Conservation (phyloP, 2,329 filamentous ascomycete genomes). For the Cercospora brassicicola region DNA sequence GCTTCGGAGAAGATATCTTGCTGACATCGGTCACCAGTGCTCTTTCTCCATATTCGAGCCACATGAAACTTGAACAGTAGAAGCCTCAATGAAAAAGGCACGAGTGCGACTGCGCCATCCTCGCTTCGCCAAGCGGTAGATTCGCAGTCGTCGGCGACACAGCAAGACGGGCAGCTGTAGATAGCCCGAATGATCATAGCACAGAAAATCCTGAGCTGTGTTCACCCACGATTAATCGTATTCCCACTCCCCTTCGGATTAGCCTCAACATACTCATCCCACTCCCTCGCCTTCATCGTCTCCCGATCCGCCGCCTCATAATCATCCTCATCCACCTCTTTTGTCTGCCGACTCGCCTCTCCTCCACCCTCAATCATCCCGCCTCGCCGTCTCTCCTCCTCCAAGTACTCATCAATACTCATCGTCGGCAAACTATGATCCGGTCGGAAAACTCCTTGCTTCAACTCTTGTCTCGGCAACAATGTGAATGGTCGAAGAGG, state of each 20-base stretch:
- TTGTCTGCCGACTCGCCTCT: conserved; percentile 65
- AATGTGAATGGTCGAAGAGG: conserved; percentile 90
- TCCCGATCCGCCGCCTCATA: conserved; percentile 82
- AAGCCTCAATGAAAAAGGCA: neutral
- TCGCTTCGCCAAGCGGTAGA: too few relatives aligned
- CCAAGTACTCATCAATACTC: conserved; percentile 96
- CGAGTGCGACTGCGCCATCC: neutral
- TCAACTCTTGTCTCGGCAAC: conserved; percentile 65
- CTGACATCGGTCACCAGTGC: neutral
- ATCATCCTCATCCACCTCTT: conserved; percentile 85
- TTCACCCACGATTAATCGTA: conserved; percentile 72
- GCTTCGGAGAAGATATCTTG: neutral
- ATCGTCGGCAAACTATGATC: conserved; percentile 95
- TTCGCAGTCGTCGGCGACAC: neutral
- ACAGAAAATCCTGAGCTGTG: neutral
- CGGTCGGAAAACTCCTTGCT: conserved; percentile 79
- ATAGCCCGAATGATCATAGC: neutral
- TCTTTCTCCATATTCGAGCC: neutral
- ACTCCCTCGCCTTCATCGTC: conserved; percentile 88
- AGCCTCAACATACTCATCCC: conserved; percentile 91
- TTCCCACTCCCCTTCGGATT: conserved; percentile 85
- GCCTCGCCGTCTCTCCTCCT: conserved; percentile 80
- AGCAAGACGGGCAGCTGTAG: too few relatives aligned
- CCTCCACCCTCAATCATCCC: conserved; percentile 91
- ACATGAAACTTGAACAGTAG: neutral